A percentile compares a stretch with the other conserved stretches of the same genome.
Conservation (phyloP, 345 rosid genomes). For the Citrus cavaleriei region DNA sequence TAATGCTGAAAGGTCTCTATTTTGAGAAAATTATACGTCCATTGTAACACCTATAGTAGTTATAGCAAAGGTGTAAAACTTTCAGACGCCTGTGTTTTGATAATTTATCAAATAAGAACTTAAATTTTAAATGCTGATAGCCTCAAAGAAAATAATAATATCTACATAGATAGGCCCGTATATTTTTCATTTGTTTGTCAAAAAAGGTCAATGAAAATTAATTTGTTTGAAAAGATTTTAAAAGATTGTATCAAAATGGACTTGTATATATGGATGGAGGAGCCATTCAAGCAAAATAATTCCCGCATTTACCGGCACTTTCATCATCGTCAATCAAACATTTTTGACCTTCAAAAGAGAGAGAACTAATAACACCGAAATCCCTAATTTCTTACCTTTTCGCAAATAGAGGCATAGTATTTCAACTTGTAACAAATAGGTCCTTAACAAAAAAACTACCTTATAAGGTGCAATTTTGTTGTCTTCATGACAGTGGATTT, state of each 20-base stretch:
- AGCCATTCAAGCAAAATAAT: slow-evolving; percentile 22
- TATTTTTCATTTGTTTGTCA: not conserved
- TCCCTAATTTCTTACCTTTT: not conserved
- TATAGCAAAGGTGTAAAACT: not conserved
- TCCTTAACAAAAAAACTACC: not conserved
- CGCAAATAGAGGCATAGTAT: not conserved
- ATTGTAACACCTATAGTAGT: too few relatives aligned
- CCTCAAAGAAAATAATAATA: too few relatives aligned
- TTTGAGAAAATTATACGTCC: too few relatives aligned
- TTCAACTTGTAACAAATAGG: not conserved
- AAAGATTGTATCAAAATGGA: not conserved
- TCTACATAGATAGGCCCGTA: too few relatives aligned
- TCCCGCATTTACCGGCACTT: slow-evolving; percentile 1
- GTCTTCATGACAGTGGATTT: too few relatives aligned
- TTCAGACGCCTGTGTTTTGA: not conserved
- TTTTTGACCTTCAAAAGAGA: not conserved
- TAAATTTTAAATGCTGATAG: not conserved
- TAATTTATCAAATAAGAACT: not conserved
- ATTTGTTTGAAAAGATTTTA: not conserved
- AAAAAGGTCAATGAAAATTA: not conserved
- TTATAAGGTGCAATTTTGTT: too few relatives aligned
- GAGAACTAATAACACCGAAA: not conserved
- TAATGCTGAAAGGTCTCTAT: too few relatives aligned
- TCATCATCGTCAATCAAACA: not conserved
- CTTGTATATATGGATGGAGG: not conserved